Evolutionary conservation across 1,139 yeast genomes (phyloP).

Genomic region (Zygoascus hellenicus): DNA sequence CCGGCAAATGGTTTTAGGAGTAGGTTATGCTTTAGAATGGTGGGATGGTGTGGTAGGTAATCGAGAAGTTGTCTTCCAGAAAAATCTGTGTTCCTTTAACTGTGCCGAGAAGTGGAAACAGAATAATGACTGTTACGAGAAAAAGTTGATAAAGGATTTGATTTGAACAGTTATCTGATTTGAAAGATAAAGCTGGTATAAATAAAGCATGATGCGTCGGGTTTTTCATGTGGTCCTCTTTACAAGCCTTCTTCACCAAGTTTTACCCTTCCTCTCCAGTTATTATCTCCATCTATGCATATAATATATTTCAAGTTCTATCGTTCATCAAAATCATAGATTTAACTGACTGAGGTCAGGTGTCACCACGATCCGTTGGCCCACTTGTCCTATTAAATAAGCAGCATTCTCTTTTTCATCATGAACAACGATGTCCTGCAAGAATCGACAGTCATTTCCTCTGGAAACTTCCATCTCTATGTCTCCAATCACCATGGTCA

Average conservation of each 20-base stretch:
- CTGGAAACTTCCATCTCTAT: constrained; percentile 60
- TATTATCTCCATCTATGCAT: no score
- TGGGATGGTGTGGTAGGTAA: constrained; percentile 40
- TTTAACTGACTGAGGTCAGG: constrained; percentile 34
- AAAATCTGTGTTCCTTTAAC: constrained; percentile 22
- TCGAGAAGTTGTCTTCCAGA: constrained; percentile 12
- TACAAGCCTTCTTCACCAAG: no score
- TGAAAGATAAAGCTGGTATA: neutral
- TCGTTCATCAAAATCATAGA: neutral
- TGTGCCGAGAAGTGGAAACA: constrained; percentile 21
- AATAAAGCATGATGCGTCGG: no score
- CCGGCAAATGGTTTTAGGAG: constrained; percentile 41
- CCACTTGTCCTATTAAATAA: constrained; percentile 56
- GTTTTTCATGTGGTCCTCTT: no score
- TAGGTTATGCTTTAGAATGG: constrained; percentile 55
- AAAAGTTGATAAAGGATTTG: neutral
- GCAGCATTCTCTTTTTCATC: constrained; percentile 45
- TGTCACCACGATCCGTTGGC: constrained; percentile 51
- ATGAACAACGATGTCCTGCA: constrained; percentile 69
- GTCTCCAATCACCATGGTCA: constrained; percentile 69
- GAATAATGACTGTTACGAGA: constrained; percentile 1
- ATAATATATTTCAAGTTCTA: no score
- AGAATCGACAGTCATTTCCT: constrained; percentile 68
- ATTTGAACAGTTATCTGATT: neutral
- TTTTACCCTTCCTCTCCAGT: no score